Evolutionary conservation across 2,329 filamentous ascomycete species (phyloP), one percentile per base, ranked within the genome.

Genomic region (Ceratocystis destructans): DNA sequence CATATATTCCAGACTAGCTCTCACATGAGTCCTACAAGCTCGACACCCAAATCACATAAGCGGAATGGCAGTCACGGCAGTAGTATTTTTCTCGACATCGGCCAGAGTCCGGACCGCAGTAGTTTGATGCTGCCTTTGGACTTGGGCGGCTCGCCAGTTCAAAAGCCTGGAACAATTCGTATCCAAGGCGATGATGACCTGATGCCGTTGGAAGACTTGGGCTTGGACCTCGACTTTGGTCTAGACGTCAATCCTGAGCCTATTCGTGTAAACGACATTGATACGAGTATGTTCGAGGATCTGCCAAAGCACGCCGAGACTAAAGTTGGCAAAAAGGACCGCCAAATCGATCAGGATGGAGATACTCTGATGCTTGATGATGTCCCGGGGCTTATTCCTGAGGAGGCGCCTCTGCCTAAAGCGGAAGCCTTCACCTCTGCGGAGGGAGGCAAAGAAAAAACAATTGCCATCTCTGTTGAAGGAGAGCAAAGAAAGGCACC

Each of bases 341-440:
- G 28, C 12, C 4, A 61, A 33, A 15, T n/a, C 2, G 20, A 28
- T n/a, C 33, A 61, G 6, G 70, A 74, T 4, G 71, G 68, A 7
- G 61, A 69, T 6, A 69, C 69, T 20, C 48, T 70, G 61, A 59
- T 67, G 15, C 44, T 69, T 10, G 71, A 73, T 5, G 73, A 75
- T 55, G 76, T 74, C 22, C 71, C 74, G 61, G 66, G 76, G 31
- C 68, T 77, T 62, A 74, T 76, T 66, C 71, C 76, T 68, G 75
- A 72, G 12, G 78, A 79, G 55, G 71, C 74, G 28, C 72, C 71
- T 46, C 71, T 77, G 25, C 77, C 75, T 17, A 75, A 77, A 65
- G 76, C 74, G 22, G 74, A 75, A 20, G 73, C 72, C 1, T 74
- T 78, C 31, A 70, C 73, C 3, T 22, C 45, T 55, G 17, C 55